phyloP scores from a whole-genome alignment of 176 grass and related monocot genomes.

The Sorghum bicolor region DNA sequence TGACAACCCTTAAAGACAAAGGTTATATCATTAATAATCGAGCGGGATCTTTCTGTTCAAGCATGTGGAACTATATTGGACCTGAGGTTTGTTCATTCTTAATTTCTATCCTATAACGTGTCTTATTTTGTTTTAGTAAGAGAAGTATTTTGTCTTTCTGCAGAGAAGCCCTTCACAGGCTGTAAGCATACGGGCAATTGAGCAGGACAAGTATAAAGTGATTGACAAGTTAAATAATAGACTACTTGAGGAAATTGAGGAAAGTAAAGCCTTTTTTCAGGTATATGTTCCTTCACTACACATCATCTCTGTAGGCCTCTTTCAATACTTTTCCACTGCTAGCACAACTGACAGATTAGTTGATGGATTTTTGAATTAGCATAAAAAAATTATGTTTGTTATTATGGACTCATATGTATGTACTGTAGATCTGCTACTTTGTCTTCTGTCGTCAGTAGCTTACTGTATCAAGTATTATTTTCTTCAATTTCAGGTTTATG shows the following conservation, averaged over 20 bases:
- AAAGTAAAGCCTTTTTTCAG: conserved; percentile 95
- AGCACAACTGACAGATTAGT: conserved; percentile 9
- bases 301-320: neutral
- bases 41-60: conserved; percentile 58
- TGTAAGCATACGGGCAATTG: conserved; percentile 77
- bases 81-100: conserved; percentile 57
- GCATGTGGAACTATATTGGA: conserved; percentile 86
- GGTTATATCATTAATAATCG: conserved; percentile 63
- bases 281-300: conserved; percentile 14
- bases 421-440: neutral
- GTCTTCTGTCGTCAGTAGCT: neutral
- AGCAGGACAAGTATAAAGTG: conserved; percentile 76
- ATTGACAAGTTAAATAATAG: conserved; percentile 55
- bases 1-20: conserved; percentile 60
- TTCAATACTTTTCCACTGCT: neutral
- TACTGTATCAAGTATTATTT: conserved; percentile 17
- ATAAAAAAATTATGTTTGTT: neutral
- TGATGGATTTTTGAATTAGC: conserved; percentile 7
- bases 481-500: conserved; percentile 71
- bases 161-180: conserved; percentile 78
- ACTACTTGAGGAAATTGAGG: conserved; percentile 93
- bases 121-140: conserved; percentile 4
- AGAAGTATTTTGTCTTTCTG: conserved; percentile 29
- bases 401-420: neutral
- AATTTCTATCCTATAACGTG: conserved; percentile 11